Evolutionary conservation across 2,329 filamentous ascomycete species (phyloP).

Genomic region (Colletotrichum neosansevieriae): DNA sequence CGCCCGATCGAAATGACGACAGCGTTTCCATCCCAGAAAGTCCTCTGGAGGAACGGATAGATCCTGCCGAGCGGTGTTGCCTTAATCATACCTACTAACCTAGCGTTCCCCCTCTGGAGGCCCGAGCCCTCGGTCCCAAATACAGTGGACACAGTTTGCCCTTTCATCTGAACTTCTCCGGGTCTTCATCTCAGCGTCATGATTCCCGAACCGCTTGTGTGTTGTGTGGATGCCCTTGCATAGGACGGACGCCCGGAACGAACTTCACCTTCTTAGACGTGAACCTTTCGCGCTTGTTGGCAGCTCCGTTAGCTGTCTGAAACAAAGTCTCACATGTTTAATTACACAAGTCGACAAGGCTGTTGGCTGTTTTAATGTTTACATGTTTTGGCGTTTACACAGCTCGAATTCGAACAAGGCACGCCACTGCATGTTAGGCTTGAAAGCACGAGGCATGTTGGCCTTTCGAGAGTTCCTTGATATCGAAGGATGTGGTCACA

Average conservation of each 20-base stretch:
- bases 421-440: conserved; percentile 2
- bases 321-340: conserved; percentile 34
- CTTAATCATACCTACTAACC: conserved; percentile 4
- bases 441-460: neutral
- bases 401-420: conserved; percentile 20
- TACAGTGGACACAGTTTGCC: neutral
- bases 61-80: conserved; percentile 21
- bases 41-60: conserved; percentile 16
- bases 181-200: conserved; percentile 13
- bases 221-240: neutral
- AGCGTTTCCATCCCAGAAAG: conserved; percentile 3
- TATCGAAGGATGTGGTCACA: neutral
- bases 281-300: conserved; percentile 9
- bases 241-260: neutral
- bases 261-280: conserved; percentile 3
- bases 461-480: conserved; percentile 3
- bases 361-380: conserved; percentile 11
- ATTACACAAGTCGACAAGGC: conserved; percentile 16
- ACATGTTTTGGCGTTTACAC: conserved; percentile 1
- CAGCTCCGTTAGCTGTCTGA: conserved; percentile 19
- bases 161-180: conserved; percentile 23
- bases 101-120: conserved; percentile 1
- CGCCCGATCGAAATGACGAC: conserved; percentile 18
- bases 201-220: neutral
- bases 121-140: conserved; percentile 23